These are phyloP conservation scores for Aethionema arabicum DNA, from an alignment of 345 rosid species.

Conservation along the genomic window DNA sequence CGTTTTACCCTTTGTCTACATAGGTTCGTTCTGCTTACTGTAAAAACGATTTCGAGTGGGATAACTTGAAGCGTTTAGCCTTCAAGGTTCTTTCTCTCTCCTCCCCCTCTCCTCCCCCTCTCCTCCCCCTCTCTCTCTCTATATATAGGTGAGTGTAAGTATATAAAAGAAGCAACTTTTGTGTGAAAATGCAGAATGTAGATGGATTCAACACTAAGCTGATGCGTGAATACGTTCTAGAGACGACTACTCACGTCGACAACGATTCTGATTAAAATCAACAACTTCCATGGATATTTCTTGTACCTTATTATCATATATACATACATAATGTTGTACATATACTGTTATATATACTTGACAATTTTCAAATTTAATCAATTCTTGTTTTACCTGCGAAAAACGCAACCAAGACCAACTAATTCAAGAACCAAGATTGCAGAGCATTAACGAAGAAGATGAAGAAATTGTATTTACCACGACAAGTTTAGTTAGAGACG, in stretches of 20 bases:
- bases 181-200: slow-evolving; percentile 46
- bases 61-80: slow-evolving; percentile 58
- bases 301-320: neutral
- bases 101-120: neutral
- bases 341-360: slow-evolving; percentile 13
- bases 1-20: neutral
- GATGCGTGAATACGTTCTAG: slow-evolving; percentile 73
- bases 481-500: slow-evolving; percentile 22
- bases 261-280: slow-evolving; percentile 25
- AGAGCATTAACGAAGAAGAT: too few species aligned
- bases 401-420: too few species aligned
- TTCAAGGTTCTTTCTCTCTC: slow-evolving; percentile 43
- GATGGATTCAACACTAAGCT: slow-evolving; percentile 62
- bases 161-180: slow-evolving; percentile 3
- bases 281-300: neutral
- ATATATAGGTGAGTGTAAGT: neutral
- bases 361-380: too few species aligned
- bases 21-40: slow-evolving; percentile 87
- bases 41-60: slow-evolving; percentile 88
- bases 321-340: slow-evolving; percentile 8
- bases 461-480: neutral
- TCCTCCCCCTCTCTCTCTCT: neutral
- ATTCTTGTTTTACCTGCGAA: too few species aligned
- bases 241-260: slow-evolving; percentile 66
- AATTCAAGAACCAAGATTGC: too few species aligned